phyloP scores from a whole-genome alignment of 768 basidiomycete genomes.

The Russula vinacea region DNA sequence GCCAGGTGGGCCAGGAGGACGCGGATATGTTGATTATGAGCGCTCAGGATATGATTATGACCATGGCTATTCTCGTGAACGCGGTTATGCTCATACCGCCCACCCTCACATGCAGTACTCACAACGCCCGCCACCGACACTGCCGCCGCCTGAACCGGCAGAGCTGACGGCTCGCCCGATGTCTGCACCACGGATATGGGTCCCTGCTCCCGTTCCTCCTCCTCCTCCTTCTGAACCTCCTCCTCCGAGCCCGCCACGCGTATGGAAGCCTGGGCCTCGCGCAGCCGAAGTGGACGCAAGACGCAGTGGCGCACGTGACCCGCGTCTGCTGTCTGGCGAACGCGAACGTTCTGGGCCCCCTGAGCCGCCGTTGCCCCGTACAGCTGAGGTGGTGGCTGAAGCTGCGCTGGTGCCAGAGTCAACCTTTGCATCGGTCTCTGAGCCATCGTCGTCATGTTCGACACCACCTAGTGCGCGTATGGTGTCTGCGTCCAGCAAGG shows the following conservation, averaged over 20 bases:
- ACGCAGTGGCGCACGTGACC: background rate
- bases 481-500: background rate
- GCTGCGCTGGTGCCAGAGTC: background rate
- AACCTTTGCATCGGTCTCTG: background rate
- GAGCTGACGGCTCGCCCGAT: background rate
- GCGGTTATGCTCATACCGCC: background rate
- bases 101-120: background rate
- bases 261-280: slow-evolving; percentile 22
- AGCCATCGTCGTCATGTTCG: background rate
- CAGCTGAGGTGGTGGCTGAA: background rate
- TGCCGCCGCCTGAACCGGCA: background rate
- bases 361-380: background rate
- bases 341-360: background rate
- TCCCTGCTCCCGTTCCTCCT: background rate
- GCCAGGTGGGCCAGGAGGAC: background rate
- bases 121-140: background rate
- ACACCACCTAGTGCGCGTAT: background rate
- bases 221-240: background rate
- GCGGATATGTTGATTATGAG: slow-evolving; percentile 11
- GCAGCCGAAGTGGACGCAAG: background rate
- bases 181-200: background rate
- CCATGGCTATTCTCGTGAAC: background rate
- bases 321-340: background rate
- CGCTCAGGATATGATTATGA: slow-evolving; percentile 4
- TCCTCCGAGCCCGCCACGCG: slow-evolving; percentile 11